Evolutionary conservation across 1,139 yeast genomes (phyloP), one percentile per base, ranked within the genome.

Genomic region (Nakaseomyces glabratus): DNA sequence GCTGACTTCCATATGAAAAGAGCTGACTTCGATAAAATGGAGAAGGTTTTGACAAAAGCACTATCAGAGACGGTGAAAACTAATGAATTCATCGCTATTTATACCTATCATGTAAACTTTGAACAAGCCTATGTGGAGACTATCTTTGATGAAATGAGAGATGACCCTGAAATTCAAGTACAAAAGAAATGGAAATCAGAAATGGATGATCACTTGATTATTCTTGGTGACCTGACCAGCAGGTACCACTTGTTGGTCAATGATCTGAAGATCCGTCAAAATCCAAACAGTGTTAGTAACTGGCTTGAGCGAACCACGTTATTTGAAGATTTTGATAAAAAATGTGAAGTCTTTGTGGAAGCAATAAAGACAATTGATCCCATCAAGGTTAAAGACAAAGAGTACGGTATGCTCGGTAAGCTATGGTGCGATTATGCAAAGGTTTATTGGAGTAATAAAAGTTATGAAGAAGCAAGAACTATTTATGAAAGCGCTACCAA

Each of bases 321-420:
- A 2, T 67, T 61, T 60, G 41, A 43, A 52, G 37, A 55, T 63
- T 46, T 65, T 21, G 52, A 64, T 33, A 58, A 66, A 32, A 64
- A 71, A 8, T 65, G 80, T 16, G 64, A 68, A 25, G 70, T 84
- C 0, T 82, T 69, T 53, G 76, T 78, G 0, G 60, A 69, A 20
- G 94, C 95, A 0, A 66, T 86, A 14, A 63, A 71, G n/a, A 61
- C 70, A 1, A 73, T 86, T 10, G 72, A 79, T 43, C 90, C 94
- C 0, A 59, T 69, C 15, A 68, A 66, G 38, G 75, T 77, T 5
- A 14, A 20, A 0, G n/a, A n/a, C n/a, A 53, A 53, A 12, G 61
- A 37, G 29, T 63, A 54, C 35, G 68, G 63, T 1, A 45, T 58
- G 1, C 53, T 79, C 7, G 67, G 74, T 0, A 58, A 68, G 24